A percentile compares a stretch with the other conserved stretches of the same genome.
Conservation (phyloP, 2,329 filamentous ascomycete genomes). For the Magnaporthiopsis rhizophila region DNA sequence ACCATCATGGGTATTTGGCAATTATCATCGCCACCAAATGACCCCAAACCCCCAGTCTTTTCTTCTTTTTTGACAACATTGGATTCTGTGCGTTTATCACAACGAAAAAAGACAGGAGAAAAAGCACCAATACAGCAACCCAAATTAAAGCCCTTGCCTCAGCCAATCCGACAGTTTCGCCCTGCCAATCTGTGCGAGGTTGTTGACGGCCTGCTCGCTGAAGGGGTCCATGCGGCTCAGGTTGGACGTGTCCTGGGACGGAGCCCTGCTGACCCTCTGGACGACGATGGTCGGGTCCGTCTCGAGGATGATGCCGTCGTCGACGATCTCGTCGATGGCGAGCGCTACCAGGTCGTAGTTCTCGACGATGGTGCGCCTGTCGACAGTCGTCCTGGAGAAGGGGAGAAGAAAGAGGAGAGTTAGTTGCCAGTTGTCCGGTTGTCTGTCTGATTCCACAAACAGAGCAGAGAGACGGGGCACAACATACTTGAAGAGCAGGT, state of each 20-base stretch:
- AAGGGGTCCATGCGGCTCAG: slow-evolving; percentile 84
- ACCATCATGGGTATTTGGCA: not conserved
- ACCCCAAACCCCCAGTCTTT: slow-evolving; percentile 17
- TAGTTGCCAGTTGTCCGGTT: not conserved
- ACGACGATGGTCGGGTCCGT: slow-evolving; percentile 93
- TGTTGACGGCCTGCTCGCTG: slow-evolving; percentile 90
- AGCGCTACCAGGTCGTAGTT: slow-evolving; percentile 96
- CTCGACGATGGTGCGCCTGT: slow-evolving; percentile 96
- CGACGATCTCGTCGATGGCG: slow-evolving; percentile 89
- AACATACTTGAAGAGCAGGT: slow-evolving; percentile 81
- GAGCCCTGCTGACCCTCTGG: slow-evolving; percentile 85
- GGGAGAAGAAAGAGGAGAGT: not conserved
- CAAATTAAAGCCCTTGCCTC: slow-evolving; percentile 64
- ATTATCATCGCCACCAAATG: slow-evolving; percentile 10
- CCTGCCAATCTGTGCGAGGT: slow-evolving; percentile 89
- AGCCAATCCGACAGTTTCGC: slow-evolving; percentile 84
- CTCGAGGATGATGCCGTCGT: slow-evolving; percentile 94
- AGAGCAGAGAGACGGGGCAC: not conserved
- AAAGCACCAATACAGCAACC: slow-evolving; percentile 5
- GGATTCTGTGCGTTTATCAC: too few species aligned
- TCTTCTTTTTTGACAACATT: slow-evolving; percentile 9
- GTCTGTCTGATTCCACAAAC: not conserved
- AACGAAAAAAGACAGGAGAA: not conserved
- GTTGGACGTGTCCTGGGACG: slow-evolving; percentile 73
- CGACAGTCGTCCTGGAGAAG: slow-evolving; percentile 70